Evolutionary conservation across 2,329 filamentous ascomycete genomes (phyloP).

Genomic region (Hypoxylon sp.): DNA sequence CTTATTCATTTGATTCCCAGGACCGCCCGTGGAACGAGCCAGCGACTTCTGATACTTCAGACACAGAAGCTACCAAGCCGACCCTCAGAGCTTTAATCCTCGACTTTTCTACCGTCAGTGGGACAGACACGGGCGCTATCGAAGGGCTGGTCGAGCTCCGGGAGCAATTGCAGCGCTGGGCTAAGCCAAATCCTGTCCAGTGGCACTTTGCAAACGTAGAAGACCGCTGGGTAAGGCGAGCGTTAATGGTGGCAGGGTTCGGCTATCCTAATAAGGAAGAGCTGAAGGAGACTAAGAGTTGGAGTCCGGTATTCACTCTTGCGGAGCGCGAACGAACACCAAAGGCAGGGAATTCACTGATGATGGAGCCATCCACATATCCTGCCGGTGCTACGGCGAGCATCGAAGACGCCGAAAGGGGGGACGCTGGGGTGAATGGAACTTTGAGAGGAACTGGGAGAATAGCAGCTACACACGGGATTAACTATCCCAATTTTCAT

Average conservation of each 20-base stretch:
- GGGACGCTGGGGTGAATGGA: background rate
- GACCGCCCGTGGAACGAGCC: slow-evolving; percentile 20
- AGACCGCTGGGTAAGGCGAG: slow-evolving; percentile 16
- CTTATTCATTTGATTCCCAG: background rate
- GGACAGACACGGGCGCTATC: slow-evolving; percentile 9
- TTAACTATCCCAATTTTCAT: slow-evolving; percentile 23
- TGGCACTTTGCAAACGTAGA: slow-evolving; percentile 18
- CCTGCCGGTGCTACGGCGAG: background rate
- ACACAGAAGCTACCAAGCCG: slow-evolving; percentile 2
- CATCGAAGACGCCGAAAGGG: slow-evolving; percentile 3
- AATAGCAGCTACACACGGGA: slow-evolving; percentile 10
- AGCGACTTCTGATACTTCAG: background rate
- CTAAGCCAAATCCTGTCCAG: slow-evolving; percentile 3
- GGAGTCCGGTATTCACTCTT: slow-evolving; percentile 12
- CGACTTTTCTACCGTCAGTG: slow-evolving; percentile 20
- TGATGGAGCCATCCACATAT: background rate
- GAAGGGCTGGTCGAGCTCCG: slow-evolving; percentile 12
- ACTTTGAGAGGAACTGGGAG: background rate
- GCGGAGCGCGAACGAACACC: background rate
- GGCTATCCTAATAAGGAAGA: slow-evolving; percentile 4
- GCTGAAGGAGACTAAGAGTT: background rate
- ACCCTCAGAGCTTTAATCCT: slow-evolving; percentile 15
- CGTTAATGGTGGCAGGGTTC: slow-evolving; percentile 13
- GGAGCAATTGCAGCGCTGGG: slow-evolving; percentile 18
- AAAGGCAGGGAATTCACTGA: too few relatives aligned